Evolutionary conservation across 441 rosid genomes (phyloP), one percentile per base, ranked within the genome.

Genomic region (Melastoma candidum): DNA sequence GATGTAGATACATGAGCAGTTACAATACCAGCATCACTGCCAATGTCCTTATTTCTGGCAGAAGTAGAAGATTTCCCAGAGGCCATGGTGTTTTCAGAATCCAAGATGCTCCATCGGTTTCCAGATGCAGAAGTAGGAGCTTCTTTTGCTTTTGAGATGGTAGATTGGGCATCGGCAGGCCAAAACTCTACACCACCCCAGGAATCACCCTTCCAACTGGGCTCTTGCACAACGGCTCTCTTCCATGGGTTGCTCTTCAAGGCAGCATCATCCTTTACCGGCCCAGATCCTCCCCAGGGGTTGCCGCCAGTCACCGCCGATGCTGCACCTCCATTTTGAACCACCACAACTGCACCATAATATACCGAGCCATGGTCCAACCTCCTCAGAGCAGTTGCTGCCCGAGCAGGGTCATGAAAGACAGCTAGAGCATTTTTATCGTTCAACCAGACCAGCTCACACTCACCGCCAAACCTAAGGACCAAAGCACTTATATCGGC

Each of bases 381-480:
- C 69, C 99, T 85, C 81, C 97, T 85, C 94, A 90, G 74, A 2
- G 99, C 98, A 50, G 98, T 87, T 49, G 97, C 97, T 6, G 99
- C 99, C 53, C 97, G 80, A 11, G 95, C 88, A 12, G 95, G 98
- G 69, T 90, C 98, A 53, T 72, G 81, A 58, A 95, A 95, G 44
- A 95, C 93, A 2, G 98, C 99, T 69, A 95, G 65, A 26, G 97
- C 97, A 58, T 90, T 95, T 80, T 90, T 95, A 70, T 90, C 97
- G 61, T 87, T 87, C 72, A 90, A 70, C 99, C 97, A 90, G 56
- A 90, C 83, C 51, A 95, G 79, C 72, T 95, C 95, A 58, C 97
- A 87, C 66, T 94, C 97, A 60, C 97, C 97, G 26, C 97, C 97
- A 74, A 90, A 87, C 60, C 96, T 84, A 56, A 87, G 73, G 25